Base-by-base conservation (phyloP, 2,329 filamentous ascomycete genomes). In the Metarhizium anisopliae region DNA sequence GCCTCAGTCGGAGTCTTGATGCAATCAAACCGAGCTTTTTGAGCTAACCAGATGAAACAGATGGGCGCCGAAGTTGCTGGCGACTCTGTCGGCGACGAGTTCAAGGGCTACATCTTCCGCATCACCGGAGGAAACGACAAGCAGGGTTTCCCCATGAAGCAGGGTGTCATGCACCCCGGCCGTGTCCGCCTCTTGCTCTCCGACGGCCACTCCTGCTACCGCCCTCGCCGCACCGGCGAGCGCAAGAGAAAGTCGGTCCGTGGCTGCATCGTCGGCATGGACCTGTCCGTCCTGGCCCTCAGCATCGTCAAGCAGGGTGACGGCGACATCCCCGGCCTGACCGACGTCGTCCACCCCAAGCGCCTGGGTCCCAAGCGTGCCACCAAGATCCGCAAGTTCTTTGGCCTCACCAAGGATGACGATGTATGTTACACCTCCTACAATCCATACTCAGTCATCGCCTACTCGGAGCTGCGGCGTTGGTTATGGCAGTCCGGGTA, bases 71-170 rank as follows among this genome's bases (percentile, higher is more conserved):
- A 96, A 82, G 89, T 99, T 69, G 79, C 89, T 69, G 94, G 88
- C 72, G 95, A 99, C 82, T 88, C 86, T 74, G 84, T 99, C 72
- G 94, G 94, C 73, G 92, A 97, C 74, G 94, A 99, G 82, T 99
- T 95, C 89, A 96, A 96, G 85, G 94, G 94, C 78, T 99, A 99
- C 84, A 87, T 99, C 82, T 91, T 99, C 87, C 88, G 86, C 76
- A 97, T 99, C 83, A 99, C 94, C 71, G 95, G 94, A 74, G 94
- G 95, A 75, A 99, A 99, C 89, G 94, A 99, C 89, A 99, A 99
- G 90, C 95, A 99, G 85, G 94, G 94, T 83, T 99, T 99, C 86
- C 94, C 94, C 70, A 99, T 99, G 94, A 99, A 99, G 91, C 95
- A 99, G 87, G 94, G 94, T 84, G 89, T 95, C 77, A 93, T 99